These are phyloP conservation scores for Podospora appendiculata DNA, from an alignment of 495 filamentous ascomycete genomes.

Conservation along the genomic window DNA sequence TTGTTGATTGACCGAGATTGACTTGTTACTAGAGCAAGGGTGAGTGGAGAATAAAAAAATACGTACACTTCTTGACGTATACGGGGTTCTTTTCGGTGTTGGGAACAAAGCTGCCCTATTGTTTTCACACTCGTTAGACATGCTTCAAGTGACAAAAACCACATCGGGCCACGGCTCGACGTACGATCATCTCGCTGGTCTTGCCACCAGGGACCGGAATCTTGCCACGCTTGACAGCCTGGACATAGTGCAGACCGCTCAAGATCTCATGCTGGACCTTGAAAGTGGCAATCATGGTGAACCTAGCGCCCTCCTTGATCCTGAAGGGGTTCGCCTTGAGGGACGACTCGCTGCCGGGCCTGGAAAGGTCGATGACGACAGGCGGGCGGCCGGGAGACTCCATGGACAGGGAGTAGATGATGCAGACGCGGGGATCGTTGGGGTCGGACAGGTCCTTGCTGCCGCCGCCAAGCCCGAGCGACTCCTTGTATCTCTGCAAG, in stretches of 20 bases:
- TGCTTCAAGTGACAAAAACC: too few relatives aligned
- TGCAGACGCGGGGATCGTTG: conserved; percentile 71
- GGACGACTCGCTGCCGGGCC: conserved; percentile 52
- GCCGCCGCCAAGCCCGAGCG: conserved; percentile 68
- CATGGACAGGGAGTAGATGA: conserved; percentile 85
- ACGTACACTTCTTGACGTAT: conserved; percentile 88
- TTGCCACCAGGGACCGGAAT: conserved; percentile 65
- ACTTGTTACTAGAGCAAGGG: too few relatives aligned
- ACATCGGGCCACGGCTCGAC: conserved; percentile 17
- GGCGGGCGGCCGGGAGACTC: conserved; percentile 70
- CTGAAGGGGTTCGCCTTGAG: conserved; percentile 87
- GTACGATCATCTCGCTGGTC: conserved; percentile 92
- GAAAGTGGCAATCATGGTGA: conserved; percentile 88
- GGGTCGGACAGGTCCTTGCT: conserved; percentile 56
- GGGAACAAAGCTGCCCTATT: conserved; percentile 75
- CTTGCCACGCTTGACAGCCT: conserved; percentile 81
- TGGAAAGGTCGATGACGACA: conserved; percentile 73
- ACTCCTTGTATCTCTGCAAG: conserved; percentile 93
- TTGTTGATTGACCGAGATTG: background rate
- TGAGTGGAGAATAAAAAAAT: background rate
- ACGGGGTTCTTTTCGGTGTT: conserved; percentile 74
- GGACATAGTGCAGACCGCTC: conserved; percentile 89
- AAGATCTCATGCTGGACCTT: conserved; percentile 94
- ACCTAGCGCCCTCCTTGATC: conserved; percentile 90
- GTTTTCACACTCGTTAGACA: background rate